These are phyloP conservation scores for Salix exigua DNA, from an alignment of 345 rosid genomes.

Conservation along the genomic window DNA sequence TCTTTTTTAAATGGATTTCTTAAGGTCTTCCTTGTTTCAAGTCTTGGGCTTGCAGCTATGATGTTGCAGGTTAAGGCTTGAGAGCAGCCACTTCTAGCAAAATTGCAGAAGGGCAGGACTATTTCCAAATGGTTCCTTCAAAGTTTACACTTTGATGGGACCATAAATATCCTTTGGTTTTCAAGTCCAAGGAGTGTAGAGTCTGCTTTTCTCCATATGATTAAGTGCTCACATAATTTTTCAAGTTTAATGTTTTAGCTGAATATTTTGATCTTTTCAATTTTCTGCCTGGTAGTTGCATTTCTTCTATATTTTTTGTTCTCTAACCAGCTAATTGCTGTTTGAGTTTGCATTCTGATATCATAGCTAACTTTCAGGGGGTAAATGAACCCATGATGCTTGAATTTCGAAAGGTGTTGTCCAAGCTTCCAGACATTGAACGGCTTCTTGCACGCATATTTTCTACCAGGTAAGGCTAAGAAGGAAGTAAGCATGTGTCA, in stretches of 20 bases:
- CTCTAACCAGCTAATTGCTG: not conserved
- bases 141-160: not conserved
- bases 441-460: constrained; percentile 77
- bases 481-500: constrained; percentile 9
- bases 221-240: not conserved
- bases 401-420: constrained; percentile 72
- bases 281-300: not conserved
- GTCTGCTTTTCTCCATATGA: not conserved
- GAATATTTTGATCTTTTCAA: not conserved
- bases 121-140: not conserved
- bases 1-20: not conserved
- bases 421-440: constrained; percentile 93
- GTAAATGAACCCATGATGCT: constrained; percentile 52
- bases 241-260: not conserved
- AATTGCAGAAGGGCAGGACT: not conserved
- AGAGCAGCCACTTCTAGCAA: not conserved
- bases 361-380: constrained; percentile 48
- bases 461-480: constrained; percentile 61
- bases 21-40: not conserved
- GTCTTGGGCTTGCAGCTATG: not conserved
- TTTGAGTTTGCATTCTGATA: constrained; percentile 3
- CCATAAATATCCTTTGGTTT: not conserved
- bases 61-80: not conserved
- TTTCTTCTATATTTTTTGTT: not conserved
- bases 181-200: not conserved